A percentile compares a stretch with the other conserved stretches of the same genome.
phyloP scores from a whole-genome alignment of 139 green algal genomes.

The Volvox africanus region DNA sequence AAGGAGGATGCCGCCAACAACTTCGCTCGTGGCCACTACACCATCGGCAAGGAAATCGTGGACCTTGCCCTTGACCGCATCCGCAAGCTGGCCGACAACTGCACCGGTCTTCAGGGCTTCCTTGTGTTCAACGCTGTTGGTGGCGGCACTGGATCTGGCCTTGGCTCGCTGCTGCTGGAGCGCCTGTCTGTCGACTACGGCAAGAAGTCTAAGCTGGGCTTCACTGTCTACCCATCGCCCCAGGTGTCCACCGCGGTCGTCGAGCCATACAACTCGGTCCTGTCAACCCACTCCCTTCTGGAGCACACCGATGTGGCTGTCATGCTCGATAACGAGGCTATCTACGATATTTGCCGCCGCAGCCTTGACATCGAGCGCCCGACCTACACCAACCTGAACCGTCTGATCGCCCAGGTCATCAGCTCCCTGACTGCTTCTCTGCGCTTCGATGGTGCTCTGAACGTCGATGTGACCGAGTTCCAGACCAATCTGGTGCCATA shows the following conservation, averaged over 20 bases:
- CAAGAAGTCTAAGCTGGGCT: slow-evolving; percentile 99
- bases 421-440: slow-evolving; percentile 96
- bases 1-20: slow-evolving; percentile 89
- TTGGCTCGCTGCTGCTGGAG: slow-evolving; percentile 97
- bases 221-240: slow-evolving; percentile 96
- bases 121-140: slow-evolving; percentile 97
- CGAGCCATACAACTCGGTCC: slow-evolving; percentile 97
- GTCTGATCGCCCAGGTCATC: slow-evolving; percentile 93
- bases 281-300: slow-evolving; percentile 97
- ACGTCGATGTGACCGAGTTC: slow-evolving; percentile 99
- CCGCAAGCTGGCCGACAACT: slow-evolving; percentile 98
- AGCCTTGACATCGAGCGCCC: slow-evolving; percentile 97
- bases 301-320: slow-evolving; percentile 98
- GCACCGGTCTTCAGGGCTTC: slow-evolving; percentile 97
- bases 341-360: slow-evolving; percentile 98
- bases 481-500: slow-evolving; percentile 99
- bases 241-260: slow-evolving; percentile 96
- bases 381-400: slow-evolving; percentile 98
- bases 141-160: slow-evolving; percentile 94
- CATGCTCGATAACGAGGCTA: slow-evolving; percentile 98
- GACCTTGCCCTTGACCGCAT: slow-evolving; percentile 94
- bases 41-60: slow-evolving; percentile 97
- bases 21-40: slow-evolving; percentile 91
- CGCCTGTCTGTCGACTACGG: slow-evolving; percentile 98
- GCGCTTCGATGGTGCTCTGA: slow-evolving; percentile 96